Evolutionary conservation across 2,329 filamentous ascomycete genomes (phyloP), one percentile per base, ranked within the genome.

Genomic region (Aciculosporium take): DNA sequence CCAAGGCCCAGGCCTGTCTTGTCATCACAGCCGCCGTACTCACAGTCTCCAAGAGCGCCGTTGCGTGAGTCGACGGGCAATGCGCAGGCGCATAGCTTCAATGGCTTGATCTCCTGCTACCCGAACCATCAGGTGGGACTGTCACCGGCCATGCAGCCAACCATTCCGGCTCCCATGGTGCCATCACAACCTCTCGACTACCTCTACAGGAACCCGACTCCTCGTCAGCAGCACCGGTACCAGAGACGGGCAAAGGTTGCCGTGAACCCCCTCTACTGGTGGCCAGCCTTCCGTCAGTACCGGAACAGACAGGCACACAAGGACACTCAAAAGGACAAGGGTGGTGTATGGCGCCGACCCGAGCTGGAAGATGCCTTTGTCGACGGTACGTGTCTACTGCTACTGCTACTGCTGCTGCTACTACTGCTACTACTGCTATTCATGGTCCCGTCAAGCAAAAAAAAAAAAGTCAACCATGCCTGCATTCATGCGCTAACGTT

Each of bases 331-430:
- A 74, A 78, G 50, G 69, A 74, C 48, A 74, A 78, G 51, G 63
- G 56, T 72, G 78, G 78, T 65, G 78, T 41, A 30, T 64, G 61
- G 61, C 56, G 61, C 33, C 57, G 60, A 29, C 66, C 75, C 3
- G 68, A 74, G 48, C 64, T 81, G 7, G 78, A 82, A 54, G 68
- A 74, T 63, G 73, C 75, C 27, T 82, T 82, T 52, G 68, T 81
- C 45, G 77, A 82, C 60, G 74, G 77, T 80, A 59, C 62, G 69
- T 53, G n/a, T n/a, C n/a, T n/a, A n/a, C n/a, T n/a, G n/a, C n/a
- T n/a, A n/a, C n/a, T n/a, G n/a, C n/a, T n/a, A n/a, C n/a, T n/a
- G n/a, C n/a, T n/a, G n/a, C n/a, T n/a, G n/a, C n/a, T n/a, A n/a
- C 9, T 27, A 38, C 21, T 35, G 10, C 7, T 12, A n/a, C 24